Evolutionary conservation across 164 flowering plant genomes (phyloP).

Genomic region (Dillenia turbinata): DNA sequence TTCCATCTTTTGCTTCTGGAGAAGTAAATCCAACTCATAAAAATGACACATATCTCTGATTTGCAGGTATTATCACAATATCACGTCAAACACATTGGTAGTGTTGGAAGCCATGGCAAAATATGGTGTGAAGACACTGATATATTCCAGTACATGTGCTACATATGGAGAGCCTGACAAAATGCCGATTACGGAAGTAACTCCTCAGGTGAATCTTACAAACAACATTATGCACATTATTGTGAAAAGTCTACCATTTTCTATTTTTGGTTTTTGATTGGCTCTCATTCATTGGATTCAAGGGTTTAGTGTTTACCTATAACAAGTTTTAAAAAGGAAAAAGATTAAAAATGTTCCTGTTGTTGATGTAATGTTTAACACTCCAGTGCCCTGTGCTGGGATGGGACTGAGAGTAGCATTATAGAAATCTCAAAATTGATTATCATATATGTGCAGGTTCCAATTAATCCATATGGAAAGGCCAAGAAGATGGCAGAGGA

Average conservation of each 20-base stretch:
- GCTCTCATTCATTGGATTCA: neutral
- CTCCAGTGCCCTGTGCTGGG: too few species aligned
- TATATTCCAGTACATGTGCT: conserved; percentile 91
- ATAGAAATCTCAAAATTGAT: neutral
- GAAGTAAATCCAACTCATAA: too few species aligned
- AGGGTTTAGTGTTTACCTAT: neutral
- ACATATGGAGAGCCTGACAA: conserved; percentile 80
- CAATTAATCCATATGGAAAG: conserved; percentile 97
- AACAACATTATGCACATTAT: neutral
- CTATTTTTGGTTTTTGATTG: neutral
- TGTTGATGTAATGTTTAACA: neutral
- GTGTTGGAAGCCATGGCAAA: conserved; percentile 90
- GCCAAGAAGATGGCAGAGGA: conserved; percentile 99
- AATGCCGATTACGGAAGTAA: conserved; percentile 98
- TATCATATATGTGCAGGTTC: conserved; percentile 40
- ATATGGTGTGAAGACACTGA: conserved; percentile 75
- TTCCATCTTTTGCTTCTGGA: too few species aligned
- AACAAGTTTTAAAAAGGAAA: neutral
- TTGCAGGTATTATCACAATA: conserved; percentile 92
- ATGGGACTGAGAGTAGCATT: conserved; percentile 1
- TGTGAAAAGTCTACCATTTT: too few species aligned
- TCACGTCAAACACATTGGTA: conserved; percentile 85
- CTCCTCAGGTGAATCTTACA: conserved; percentile 62
- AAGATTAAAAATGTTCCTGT: neutral
- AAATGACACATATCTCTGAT: neutral